These are phyloP conservation scores for Tuber calosporum DNA, from an alignment of 495 filamentous ascomycete genomes.

Conservation along the genomic window DNA sequence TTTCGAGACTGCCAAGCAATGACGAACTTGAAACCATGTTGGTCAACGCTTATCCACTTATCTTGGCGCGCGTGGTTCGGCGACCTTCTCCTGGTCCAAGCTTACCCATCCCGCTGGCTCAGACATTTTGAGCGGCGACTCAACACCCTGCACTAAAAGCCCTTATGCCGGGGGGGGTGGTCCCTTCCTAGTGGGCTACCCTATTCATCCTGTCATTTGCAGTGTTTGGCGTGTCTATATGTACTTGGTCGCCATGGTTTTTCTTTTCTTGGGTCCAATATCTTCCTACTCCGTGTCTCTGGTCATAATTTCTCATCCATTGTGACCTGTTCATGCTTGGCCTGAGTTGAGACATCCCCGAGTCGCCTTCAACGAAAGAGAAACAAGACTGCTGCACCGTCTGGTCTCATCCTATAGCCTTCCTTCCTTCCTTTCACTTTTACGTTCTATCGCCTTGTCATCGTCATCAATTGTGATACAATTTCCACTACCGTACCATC, in stretches of 20 bases:
- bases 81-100: conserved; percentile 35
- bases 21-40: conserved; percentile 4
- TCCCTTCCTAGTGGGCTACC: not conserved
- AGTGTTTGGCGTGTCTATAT: not conserved
- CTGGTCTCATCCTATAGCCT: not conserved
- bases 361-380: conserved; percentile 5
- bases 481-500: not conserved
- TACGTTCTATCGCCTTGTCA: not conserved
- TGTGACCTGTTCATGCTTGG: not conserved
- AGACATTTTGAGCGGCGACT: conserved; percentile 2
- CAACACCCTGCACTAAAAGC: not conserved
- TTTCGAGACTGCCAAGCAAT: not conserved
- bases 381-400: not conserved
- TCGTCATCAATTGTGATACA: conserved; percentile 13
- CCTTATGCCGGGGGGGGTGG: not conserved
- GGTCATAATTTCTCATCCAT: not conserved
- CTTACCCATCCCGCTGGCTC: conserved; percentile 15
- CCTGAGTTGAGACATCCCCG: not conserved
- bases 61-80: conserved; percentile 20
- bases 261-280: not conserved
- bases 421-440: not conserved
- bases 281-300: conserved; percentile 1
- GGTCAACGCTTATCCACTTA: conserved; percentile 3
- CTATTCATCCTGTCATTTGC: conserved; percentile 1
- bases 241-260: not conserved